phyloP scores from a whole-genome alignment of 805 yeast species.

The Clavispora carvajalis region DNA sequence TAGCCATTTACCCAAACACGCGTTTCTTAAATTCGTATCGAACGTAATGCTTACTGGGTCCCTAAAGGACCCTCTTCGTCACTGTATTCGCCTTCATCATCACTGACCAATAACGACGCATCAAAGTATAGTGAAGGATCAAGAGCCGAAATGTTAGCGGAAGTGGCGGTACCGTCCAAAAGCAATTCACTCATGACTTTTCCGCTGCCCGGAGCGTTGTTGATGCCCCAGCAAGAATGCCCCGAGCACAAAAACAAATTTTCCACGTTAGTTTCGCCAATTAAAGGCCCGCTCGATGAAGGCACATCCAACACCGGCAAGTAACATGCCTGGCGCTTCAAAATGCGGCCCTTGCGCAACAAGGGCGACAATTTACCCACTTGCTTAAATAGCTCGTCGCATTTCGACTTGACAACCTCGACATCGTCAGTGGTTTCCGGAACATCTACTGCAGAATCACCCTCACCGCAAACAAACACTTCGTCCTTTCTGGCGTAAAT shows the following conservation, averaged over 20 bases:
- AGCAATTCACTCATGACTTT: constrained; percentile 81
- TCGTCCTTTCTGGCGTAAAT: constrained; percentile 93
- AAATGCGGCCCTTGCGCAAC: constrained; percentile 66
- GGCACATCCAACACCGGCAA: constrained; percentile 93
- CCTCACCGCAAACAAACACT: constrained; percentile 96
- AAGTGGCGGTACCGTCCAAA: constrained; percentile 72
- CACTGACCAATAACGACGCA: constrained; percentile 45
- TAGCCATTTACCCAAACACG: too few species aligned
- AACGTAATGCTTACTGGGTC: background rate
- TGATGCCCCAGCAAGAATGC: constrained; percentile 98
- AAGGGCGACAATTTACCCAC: constrained; percentile 73
- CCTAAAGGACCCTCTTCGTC: constrained; percentile 2
- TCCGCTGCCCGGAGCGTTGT: constrained; percentile 98
- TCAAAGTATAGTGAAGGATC: constrained; percentile 88
- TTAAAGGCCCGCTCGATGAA: constrained; percentile 84
- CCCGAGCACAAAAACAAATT: constrained; percentile 81
- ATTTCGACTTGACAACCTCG: constrained; percentile 77
- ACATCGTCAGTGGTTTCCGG: constrained; percentile 96
- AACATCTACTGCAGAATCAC: constrained; percentile 81
- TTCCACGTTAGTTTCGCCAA: constrained; percentile 88
- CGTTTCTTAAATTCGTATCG: too few species aligned
- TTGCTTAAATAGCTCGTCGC: constrained; percentile 78
- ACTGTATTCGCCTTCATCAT: constrained; percentile 14
- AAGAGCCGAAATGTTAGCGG: constrained; percentile 75
- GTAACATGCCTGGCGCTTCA: constrained; percentile 90